Base-by-base conservation (phyloP, 2,329 filamentous ascomycete genomes). In the Diaporthe australafricana region DNA sequence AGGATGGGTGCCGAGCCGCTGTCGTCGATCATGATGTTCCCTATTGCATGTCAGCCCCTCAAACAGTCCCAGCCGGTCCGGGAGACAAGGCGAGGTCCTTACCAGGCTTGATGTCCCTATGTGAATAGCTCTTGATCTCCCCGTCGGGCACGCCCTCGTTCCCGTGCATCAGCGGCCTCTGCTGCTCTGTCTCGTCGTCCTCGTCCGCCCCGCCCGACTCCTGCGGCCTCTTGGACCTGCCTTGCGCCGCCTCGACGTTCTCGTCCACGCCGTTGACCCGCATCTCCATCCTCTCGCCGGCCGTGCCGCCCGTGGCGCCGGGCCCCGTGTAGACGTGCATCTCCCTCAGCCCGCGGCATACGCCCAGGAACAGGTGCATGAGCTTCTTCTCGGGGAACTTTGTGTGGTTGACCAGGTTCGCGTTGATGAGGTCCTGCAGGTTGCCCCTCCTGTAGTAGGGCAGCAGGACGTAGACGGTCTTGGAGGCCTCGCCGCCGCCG, bases 21-120 rank as follows among this genome's bases (percentile, higher is more conserved):
- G 80, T 98, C 96, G 76, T 94, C 93, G 76, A 99, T 98, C 96
- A 99, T 99, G 80, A 99, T 97, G 84, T 99, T 99, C 72, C 95
- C 89, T 90, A 72, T 17, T n/a, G 32, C 57, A 45, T n/a, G 56
- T 53, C 17, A 70, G 11, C 25, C 48, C 22, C 4, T 40, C 5
- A 35, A 11, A 11, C 16, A 11, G 32, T 30, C 12, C 17, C n/a
- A 20, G 16, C 9, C 11, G 17, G 7, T 3, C 4, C 2, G n/a
- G 42, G 17, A 38, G 3, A 25, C 5, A 3, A 9, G n/a, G 6
- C 2, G 20, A 27, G 6, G 20, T 20, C 77, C 88, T 78, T 85
- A 95, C 94, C 96, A 77, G 96, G 96, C 83, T 99, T 99, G 81
- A 99, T 98, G 83, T 99, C 96, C 76, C 96, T 88, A 83, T 99